phyloP scores from a whole-genome alignment of 139 green algal species.

The Chlorella sp. region DNA sequence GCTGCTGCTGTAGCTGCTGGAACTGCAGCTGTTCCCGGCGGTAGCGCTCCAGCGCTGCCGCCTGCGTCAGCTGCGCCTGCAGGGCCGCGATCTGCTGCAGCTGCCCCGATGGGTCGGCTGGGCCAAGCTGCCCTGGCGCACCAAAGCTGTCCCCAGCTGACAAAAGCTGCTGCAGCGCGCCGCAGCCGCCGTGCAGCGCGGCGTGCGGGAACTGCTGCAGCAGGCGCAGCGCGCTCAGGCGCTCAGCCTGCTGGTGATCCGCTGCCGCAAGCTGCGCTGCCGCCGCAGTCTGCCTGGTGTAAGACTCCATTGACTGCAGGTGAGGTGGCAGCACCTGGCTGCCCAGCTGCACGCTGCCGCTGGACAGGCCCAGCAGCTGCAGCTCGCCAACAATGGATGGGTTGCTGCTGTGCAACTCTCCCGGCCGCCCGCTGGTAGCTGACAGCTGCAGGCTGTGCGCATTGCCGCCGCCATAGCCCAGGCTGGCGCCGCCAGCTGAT shows the following conservation, averaged over 20 bases:
- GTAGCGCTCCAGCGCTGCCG: too few species aligned
- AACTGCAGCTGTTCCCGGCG: too few species aligned
- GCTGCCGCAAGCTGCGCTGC: neutral
- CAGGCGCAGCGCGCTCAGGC: neutral
- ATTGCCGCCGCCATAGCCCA: neutral
- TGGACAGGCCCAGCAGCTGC: slow-evolving; percentile 14
- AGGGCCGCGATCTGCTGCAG: too few species aligned
- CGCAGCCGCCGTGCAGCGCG: neutral
- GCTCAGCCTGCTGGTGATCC: neutral
- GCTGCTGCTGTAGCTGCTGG: too few species aligned
- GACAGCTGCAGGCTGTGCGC: neutral
- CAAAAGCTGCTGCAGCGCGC: neutral
- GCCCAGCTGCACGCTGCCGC: slow-evolving; percentile 2
- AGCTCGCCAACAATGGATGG: neutral
- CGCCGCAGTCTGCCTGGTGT: too few species aligned
- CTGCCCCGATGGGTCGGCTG: too few species aligned
- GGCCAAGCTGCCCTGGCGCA: too few species aligned
- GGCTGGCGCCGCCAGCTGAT: neutral
- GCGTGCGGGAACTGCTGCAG: neutral
- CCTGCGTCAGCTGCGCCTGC: too few species aligned
- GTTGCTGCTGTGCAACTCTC: neutral
- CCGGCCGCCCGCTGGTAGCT: neutral
- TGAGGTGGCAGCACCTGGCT: neutral
- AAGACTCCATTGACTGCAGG: too few species aligned
- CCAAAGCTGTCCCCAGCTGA: neutral